Percentiles rank a stretch among this genome's conserved stretches.
Evolutionary conservation across 192 early-diverging fungal species (phyloP).

Genomic region (Gamsiella multidivaricata): DNA sequence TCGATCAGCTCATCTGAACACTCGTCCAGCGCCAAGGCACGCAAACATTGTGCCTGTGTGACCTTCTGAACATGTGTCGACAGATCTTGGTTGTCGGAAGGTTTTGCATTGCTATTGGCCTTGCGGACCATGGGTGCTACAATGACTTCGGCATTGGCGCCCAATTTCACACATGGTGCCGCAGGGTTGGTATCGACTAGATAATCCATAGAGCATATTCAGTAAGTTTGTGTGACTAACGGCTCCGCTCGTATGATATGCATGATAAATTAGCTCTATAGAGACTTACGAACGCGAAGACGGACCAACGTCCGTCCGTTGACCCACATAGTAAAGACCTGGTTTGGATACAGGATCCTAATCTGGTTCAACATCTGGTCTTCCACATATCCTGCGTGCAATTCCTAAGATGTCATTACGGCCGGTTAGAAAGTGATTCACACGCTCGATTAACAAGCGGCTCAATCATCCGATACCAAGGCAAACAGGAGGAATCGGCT

Average conservation of each 20-base stretch:
- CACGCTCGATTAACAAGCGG: too few species aligned
- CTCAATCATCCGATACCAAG: too few species aligned
- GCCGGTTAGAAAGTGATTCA: too few species aligned
- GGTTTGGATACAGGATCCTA: conserved; percentile 71
- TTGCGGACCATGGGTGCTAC: conserved; percentile 78
- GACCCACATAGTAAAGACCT: conserved; percentile 82
- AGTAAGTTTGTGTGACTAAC: too few species aligned
- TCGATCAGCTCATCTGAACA: conserved; percentile 31
- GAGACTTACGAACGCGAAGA: conserved; percentile 66
- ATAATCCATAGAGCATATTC: too few species aligned
- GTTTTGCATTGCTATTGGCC: conserved; percentile 18
- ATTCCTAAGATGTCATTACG: conserved; percentile 56
- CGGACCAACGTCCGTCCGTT: conserved; percentile 72
- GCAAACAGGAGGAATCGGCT: too few species aligned
- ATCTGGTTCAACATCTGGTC: conserved; percentile 75
- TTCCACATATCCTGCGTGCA: conserved; percentile 81
- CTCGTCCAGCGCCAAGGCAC: conserved; percentile 43
- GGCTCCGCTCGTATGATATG: too few species aligned
- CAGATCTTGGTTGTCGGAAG: conserved; percentile 40
- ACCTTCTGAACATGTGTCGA: conserved; percentile 50
- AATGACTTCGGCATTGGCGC: conserved; percentile 74
- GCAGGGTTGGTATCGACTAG: conserved; percentile 66
- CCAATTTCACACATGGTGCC: conserved; percentile 62
- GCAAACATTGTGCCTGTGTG: conserved; percentile 42
- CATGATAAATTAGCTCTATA: background rate